These are phyloP conservation scores for Rhynchospora tenuis DNA, from an alignment of 176 grass and related monocot species.

Conservation along the genomic window DNA sequence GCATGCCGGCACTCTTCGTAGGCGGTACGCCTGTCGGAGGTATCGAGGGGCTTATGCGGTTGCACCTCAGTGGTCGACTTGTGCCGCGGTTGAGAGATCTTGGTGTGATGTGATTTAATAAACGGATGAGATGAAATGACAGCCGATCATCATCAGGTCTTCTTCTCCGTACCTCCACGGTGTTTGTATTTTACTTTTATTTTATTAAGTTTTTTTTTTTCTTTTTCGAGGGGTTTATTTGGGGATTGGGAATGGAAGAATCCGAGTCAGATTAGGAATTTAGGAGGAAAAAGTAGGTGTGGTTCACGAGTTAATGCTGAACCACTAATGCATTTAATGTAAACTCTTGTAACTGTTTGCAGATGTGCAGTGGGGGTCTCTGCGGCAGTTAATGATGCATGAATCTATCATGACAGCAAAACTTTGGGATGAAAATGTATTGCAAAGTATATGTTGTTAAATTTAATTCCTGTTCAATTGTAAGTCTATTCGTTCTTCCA, in stretches of 20 bases:
- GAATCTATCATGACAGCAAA: neutral
- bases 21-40: conserved; percentile 73
- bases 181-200: neutral
- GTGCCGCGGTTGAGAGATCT: conserved; percentile 36
- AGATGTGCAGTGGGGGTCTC: neutral
- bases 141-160: neutral
- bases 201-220: neutral
- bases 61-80: conserved; percentile 72
- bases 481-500: neutral
- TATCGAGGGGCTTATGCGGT: conserved; percentile 76
- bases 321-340: neutral
- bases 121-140: neutral
- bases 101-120: conserved; percentile 25
- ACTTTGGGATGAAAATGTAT: neutral
- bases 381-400: neutral
- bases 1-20: conserved; percentile 72
- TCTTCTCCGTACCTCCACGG: neutral
- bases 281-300: neutral
- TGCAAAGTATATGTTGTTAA: neutral
- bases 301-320: conserved; percentile 5
- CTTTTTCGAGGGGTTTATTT: conserved; percentile 12
- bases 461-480: neutral
- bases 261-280: conserved; percentile 18
- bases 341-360: neutral
- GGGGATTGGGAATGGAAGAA: conserved; percentile 28